Evolutionary conservation across 257 asterid genomes (phyloP).

Genomic region (Solanum stenotomum): DNA sequence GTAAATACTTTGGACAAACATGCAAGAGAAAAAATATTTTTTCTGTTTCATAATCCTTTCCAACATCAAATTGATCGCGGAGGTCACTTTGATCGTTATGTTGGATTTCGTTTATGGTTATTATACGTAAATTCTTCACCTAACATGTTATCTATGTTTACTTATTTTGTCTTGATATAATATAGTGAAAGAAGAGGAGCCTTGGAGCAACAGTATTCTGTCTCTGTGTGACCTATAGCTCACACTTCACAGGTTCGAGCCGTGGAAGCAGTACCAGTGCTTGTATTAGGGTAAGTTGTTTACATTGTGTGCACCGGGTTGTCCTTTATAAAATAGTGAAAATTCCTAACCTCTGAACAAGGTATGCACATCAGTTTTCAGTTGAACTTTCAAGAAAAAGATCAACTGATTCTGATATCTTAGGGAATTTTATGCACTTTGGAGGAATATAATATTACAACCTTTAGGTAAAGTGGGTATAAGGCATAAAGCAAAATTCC

Average conservation of each 20-base stretch:
- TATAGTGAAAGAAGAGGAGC: background rate
- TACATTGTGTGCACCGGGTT: background rate
- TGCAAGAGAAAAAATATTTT: background rate
- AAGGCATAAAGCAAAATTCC: slow-evolving; percentile 26
- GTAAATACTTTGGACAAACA: background rate
- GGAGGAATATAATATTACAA: slow-evolving; percentile 45
- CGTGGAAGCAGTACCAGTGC: background rate
- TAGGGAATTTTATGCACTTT: slow-evolving; percentile 50
- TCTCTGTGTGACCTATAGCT: background rate
- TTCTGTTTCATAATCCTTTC: background rate
- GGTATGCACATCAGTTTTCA: slow-evolving; percentile 27
- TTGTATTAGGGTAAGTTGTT: background rate
- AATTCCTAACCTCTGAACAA: slow-evolving; percentile 13
- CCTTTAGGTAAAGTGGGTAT: slow-evolving; percentile 37
- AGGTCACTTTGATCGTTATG: background rate
- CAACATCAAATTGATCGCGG: background rate
- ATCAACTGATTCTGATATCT: slow-evolving; percentile 58
- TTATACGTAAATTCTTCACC: background rate
- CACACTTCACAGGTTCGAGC: background rate
- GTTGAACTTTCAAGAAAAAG: slow-evolving; percentile 33
- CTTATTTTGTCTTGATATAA: background rate
- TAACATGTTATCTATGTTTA: background rate
- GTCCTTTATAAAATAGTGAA: background rate
- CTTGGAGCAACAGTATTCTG: background rate
- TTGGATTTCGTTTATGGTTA: background rate